Percentiles rank a stretch among this genome's conserved stretches.
These are phyloP conservation scores for Jatropha curcas DNA, from an alignment of 345 rosid species.

Conservation along the genomic window DNA sequence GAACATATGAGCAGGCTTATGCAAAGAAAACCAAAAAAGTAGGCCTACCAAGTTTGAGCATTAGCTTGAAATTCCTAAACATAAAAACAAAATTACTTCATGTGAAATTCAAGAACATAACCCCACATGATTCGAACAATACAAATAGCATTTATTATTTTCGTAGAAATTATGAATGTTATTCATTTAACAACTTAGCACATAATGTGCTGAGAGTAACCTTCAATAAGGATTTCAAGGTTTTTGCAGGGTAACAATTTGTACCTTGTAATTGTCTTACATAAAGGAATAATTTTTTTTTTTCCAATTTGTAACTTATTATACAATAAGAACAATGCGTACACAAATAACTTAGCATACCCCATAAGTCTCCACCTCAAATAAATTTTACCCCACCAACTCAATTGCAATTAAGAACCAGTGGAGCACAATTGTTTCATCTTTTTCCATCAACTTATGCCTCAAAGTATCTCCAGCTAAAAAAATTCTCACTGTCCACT, in stretches of 20 bases:
- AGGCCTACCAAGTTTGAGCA: not conserved
- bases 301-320: not conserved
- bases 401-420: no score
- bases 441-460: not conserved
- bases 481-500: not conserved
- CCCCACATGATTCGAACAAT: no score
- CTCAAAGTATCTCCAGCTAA: not conserved
- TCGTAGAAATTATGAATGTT: not conserved
- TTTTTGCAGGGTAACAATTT: not conserved
- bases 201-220: not conserved
- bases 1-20: not conserved
- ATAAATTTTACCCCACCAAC: no score
- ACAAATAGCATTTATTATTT: not conserved
- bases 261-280: not conserved
- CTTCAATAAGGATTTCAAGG: conserved; percentile 2
- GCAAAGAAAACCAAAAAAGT: not conserved
- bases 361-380: not conserved
- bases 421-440: not conserved
- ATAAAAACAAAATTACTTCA: not conserved
- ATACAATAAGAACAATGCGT: not conserved
- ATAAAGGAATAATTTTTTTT: no score
- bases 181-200: not conserved
- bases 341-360: no score
- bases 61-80: not conserved
- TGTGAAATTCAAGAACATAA: not conserved